phyloP scores from a whole-genome alignment of 2,329 filamentous ascomycete genomes.

The Blastomyces parvus region DNA sequence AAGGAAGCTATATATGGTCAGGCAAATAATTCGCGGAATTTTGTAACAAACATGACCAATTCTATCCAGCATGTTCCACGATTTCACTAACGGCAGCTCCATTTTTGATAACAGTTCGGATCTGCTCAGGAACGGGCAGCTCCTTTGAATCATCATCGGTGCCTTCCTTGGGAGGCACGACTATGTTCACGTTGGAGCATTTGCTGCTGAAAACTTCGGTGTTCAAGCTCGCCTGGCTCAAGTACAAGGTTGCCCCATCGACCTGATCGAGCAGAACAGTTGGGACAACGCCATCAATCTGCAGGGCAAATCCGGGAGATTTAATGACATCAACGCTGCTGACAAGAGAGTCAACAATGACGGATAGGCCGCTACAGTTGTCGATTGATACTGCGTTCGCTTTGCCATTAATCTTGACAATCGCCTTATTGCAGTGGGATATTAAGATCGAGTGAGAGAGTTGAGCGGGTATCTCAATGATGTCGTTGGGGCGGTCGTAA shows the following conservation, averaged over 20 bases:
- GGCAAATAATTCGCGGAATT: not conserved
- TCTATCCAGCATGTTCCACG: conserved; percentile 67
- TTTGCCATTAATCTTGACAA: conserved; percentile 82
- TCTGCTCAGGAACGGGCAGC: conserved; percentile 78
- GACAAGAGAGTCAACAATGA: conserved; percentile 82
- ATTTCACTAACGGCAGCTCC: conserved; percentile 83
- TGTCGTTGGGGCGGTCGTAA: conserved; percentile 64
- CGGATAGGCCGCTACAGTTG: conserved; percentile 72
- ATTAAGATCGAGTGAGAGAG: conserved; percentile 87
- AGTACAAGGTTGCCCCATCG: conserved; percentile 78
- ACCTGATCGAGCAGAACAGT: conserved; percentile 89
- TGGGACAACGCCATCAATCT: conserved; percentile 75
- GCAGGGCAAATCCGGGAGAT: conserved; percentile 85
- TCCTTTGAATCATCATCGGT: conserved; percentile 77
- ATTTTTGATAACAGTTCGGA: conserved; percentile 68
- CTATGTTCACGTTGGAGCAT: conserved; percentile 76
- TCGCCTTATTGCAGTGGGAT: conserved; percentile 81
- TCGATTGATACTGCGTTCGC: conserved; percentile 95
- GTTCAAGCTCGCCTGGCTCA: conserved; percentile 65
- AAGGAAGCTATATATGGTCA: not conserved
- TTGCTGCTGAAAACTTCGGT: conserved; percentile 88
- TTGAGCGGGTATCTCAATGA: conserved; percentile 71
- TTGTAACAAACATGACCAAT: not conserved
- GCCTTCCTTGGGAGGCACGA: conserved; percentile 58
- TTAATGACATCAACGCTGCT: conserved; percentile 94